Evolutionary conservation across 805 yeast genomes (phyloP).

Genomic region (Starmerella floricola): DNA sequence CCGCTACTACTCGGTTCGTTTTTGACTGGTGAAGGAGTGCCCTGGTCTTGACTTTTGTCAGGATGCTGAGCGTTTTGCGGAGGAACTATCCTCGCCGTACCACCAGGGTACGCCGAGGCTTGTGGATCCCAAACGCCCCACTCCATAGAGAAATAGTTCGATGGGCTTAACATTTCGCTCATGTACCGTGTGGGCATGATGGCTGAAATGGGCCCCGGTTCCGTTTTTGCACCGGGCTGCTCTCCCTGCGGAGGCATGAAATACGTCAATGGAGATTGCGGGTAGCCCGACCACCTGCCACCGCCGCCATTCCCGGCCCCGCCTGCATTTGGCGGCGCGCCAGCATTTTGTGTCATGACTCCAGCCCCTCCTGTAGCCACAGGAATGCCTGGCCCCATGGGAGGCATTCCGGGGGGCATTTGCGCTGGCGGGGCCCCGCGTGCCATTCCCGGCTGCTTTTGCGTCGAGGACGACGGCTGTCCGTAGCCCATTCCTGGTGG

Average conservation of each 20-base stretch:
- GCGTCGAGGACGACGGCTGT: neutral
- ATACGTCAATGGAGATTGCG: slow-evolving; percentile 17
- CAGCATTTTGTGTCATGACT: neutral
- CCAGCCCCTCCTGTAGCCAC: neutral
- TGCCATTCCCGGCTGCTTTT: neutral
- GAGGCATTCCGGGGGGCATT: neutral
- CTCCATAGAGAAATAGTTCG: slow-evolving; percentile 55
- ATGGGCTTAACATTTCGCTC: slow-evolving; percentile 65
- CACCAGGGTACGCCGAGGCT: slow-evolving; percentile 10
- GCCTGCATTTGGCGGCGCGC: neutral
- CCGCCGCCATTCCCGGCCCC: neutral
- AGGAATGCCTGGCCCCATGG: neutral
- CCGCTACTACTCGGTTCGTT: neutral
- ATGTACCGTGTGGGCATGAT: slow-evolving; percentile 56
- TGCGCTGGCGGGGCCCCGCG: neutral
- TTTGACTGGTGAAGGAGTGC: slow-evolving; percentile 1
- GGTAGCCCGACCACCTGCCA: slow-evolving; percentile 14
- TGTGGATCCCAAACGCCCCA: slow-evolving; percentile 34
- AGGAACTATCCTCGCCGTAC: slow-evolving; percentile 8
- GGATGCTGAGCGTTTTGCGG: neutral
- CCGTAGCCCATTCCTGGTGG: neutral
- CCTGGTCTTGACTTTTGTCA: neutral
- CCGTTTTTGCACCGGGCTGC: slow-evolving; percentile 29
- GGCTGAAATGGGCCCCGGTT: slow-evolving; percentile 58
- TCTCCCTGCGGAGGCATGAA: slow-evolving; percentile 9